Evolutionary conservation across 2,329 filamentous ascomycete species (phyloP).

Genomic region (Fusarium globosum): DNA sequence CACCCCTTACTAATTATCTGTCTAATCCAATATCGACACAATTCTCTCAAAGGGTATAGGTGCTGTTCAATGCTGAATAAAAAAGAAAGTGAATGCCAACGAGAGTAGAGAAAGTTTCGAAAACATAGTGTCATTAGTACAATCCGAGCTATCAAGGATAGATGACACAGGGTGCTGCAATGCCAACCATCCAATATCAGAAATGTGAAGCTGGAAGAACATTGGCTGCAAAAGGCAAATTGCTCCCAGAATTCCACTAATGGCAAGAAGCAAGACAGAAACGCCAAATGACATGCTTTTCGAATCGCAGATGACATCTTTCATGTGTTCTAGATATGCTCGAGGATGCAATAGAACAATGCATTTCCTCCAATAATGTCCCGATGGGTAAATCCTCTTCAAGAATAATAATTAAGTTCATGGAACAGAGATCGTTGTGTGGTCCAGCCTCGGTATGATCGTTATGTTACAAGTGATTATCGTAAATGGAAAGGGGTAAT

Average conservation of each 20-base stretch:
- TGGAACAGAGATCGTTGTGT: conserved; percentile 34
- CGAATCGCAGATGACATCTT: conserved; percentile 21
- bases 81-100: conserved; percentile 2
- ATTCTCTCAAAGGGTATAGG: conserved; percentile 24
- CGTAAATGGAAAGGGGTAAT: conserved; percentile 22
- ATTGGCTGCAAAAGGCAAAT: conserved; percentile 4
- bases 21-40: conserved; percentile 7
- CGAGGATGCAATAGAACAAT: conserved; percentile 2
- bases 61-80: conserved; percentile 6
- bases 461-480: conserved; percentile 41
- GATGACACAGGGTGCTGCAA: conserved; percentile 1
- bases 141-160: not conserved
- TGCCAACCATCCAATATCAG: conserved; percentile 1
- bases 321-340: conserved; percentile 26
- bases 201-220: conserved; percentile 11
- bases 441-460: conserved; percentile 40
- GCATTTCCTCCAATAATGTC: conserved; percentile 44
- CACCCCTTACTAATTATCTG: not conserved
- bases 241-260: not conserved
- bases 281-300: conserved; percentile 32
- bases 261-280: conserved; percentile 6
- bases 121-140: not conserved
- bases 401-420: conserved; percentile 39
- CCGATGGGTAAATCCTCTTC: conserved; percentile 48
- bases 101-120: not conserved